Conservation (phyloP, 306 rosid species). For the Hippophae tibetana region DNA sequence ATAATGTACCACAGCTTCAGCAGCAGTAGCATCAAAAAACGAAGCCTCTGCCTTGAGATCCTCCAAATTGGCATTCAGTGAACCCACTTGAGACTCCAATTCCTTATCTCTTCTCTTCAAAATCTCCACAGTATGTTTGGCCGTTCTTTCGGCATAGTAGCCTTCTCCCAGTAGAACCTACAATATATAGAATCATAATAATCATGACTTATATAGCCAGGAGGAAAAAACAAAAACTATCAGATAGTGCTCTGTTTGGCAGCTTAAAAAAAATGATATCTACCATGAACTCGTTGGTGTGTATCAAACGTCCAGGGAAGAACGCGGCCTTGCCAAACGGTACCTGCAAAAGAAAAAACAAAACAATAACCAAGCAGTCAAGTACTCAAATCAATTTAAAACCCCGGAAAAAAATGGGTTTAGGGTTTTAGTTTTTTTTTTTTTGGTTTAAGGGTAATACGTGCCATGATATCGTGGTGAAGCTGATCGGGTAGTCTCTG, state of each 20-base stretch:
- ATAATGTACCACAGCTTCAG: slow-evolving; percentile 46
- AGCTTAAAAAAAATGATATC: neutral
- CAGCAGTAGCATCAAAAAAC: slow-evolving; percentile 46
- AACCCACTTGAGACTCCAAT: slow-evolving; percentile 59
- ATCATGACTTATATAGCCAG: neutral
- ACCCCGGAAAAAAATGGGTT: neutral
- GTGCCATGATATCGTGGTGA: slow-evolving; percentile 71
- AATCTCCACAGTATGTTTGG: slow-evolving; percentile 68
- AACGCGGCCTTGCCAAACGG: slow-evolving; percentile 95
- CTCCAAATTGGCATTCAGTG: slow-evolving; percentile 47
- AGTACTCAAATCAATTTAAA: neutral
- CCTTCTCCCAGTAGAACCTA: slow-evolving; percentile 93
- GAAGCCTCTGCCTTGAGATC: slow-evolving; percentile 60
- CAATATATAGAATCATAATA: slow-evolving; percentile 1
- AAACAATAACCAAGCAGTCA: neutral
- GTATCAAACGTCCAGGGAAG: slow-evolving; percentile 83
- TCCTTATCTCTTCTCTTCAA: slow-evolving; percentile 63
- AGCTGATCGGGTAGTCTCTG: slow-evolving; percentile 68
- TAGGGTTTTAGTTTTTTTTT: neutral
- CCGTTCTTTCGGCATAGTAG: slow-evolving; percentile 66
- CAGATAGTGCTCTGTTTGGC: neutral
- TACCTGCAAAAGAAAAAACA: slow-evolving; percentile 32
- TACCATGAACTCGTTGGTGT: slow-evolving; percentile 85
- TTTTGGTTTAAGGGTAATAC: neutral
- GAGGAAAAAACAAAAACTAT: neutral